Base-by-base conservation (phyloP, 2,329 filamentous ascomycete species). In the Nigrograna mackinnonii region DNA sequence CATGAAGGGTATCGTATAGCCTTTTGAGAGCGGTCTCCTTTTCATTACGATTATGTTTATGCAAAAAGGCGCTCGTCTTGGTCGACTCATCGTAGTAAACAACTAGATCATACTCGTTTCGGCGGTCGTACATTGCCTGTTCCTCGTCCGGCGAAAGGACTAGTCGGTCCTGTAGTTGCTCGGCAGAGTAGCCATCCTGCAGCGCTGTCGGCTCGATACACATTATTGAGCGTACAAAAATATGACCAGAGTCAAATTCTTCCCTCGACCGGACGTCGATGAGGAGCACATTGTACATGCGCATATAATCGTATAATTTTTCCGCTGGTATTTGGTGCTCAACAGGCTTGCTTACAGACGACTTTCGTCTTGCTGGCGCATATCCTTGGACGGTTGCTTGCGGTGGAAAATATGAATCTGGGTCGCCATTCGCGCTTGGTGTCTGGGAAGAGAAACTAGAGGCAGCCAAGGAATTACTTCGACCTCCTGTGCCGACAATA, bases 131-230 rank as follows among this genome's bases (percentile, higher is more conserved):
- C 22, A 89, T 75, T 2, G 77, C 71, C 53, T 87, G 84, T 64
- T 99, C 94, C n/a, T 77, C 69, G n/a, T 83, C 74, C 0, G 88
- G 86, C 0, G 83, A 85, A 5, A 94, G 68, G 2, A 90, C 77
- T 55, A 91, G 77, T 46, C 84, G 84, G 46, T 91, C 86, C 14
- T 79, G 74, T 4, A 86, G 70, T 50, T 85, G 75, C 48, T 85
- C 82, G 1, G 80, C 83, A 13, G 83, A 86, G 54, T 83, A 77
- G 22, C 82, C 85, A 33, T 85, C 80, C 41, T 88, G 82, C 35
- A 90, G 67, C 7, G 86, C 80, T 33, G 95, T 80, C 18, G 91
- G 90, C 58, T 99, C 94, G 46, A 99, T 82, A 66, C 94, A 99
- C 33, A 99, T 89, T 28, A 91, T 88, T 5, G 83, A 85, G 42